Evolutionary conservation across 73 alveolate genomes (phyloP).

Genomic region (Tetrahymena elliotti): DNA sequence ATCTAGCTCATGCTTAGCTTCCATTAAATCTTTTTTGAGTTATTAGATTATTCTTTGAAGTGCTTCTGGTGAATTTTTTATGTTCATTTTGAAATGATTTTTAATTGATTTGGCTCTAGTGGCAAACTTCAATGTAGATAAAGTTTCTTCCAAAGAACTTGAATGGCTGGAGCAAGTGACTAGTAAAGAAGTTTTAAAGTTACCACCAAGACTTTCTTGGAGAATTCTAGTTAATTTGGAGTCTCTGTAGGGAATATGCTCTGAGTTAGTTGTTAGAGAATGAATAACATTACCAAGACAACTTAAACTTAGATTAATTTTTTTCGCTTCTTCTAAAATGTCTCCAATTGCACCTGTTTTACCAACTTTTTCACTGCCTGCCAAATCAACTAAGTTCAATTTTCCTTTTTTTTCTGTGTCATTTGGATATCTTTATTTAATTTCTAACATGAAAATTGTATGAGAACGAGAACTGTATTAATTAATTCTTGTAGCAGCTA

Average conservation of each 20-base stretch:
- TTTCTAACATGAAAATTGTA: conserved; percentile 56
- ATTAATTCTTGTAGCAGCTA: conserved; percentile 63
- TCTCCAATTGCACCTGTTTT: conserved; percentile 87
- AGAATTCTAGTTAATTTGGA: conserved; percentile 89
- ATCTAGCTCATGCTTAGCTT: conserved; percentile 38
- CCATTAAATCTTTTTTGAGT: conserved; percentile 29
- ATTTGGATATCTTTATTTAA: conserved; percentile 50
- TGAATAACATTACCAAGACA: conserved; percentile 91
- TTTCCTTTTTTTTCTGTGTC: conserved; percentile 74
- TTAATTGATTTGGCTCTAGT: conserved; percentile 83
- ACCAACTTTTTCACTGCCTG: conserved; percentile 89
- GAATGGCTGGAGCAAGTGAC: conserved; percentile 88
- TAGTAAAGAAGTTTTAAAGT: conserved; percentile 82
- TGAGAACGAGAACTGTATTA: conserved; percentile 60
- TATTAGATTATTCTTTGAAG: conserved; percentile 40
- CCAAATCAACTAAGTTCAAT: conserved; percentile 85
- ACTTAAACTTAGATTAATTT: conserved; percentile 79
- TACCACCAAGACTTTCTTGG: conserved; percentile 95
- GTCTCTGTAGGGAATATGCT: conserved; percentile 92
- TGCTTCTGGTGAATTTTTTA: conserved; percentile 63
- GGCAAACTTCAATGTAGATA: conserved; percentile 84
- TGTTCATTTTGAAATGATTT: conserved; percentile 65
- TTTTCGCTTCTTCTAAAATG: conserved; percentile 89
- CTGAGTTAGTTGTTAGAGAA: conserved; percentile 65
- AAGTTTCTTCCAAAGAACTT: conserved; percentile 78